phyloP scores from a whole-genome alignment of 164 flowering plant species.

The Warburgia ugandensis region DNA sequence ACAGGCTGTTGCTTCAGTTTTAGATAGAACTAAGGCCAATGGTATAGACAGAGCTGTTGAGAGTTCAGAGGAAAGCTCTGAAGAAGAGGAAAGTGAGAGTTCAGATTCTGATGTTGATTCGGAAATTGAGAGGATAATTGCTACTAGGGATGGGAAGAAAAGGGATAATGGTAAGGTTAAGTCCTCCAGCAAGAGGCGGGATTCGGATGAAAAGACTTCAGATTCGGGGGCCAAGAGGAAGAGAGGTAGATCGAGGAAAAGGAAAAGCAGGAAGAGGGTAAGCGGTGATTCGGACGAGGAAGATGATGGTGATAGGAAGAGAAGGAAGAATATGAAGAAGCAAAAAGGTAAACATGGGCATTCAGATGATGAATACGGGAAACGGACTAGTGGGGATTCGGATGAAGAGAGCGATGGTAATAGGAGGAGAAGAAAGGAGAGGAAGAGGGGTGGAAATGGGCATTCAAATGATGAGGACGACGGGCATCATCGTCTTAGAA shows the following conservation, averaged over 20 bases:
- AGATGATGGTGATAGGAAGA: not conserved
- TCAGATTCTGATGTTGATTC: constrained; percentile 83
- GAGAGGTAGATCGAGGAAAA: constrained; percentile 10
- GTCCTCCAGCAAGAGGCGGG: constrained; percentile 13
- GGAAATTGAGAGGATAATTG: constrained; percentile 80
- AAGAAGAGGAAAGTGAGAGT: constrained; percentile 56
- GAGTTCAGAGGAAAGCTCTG: constrained; percentile 27
- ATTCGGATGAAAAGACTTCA: constrained; percentile 26
- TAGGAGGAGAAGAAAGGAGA: not conserved
- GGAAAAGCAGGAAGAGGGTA: constrained; percentile 38
- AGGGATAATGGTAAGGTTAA: constrained; percentile 19
- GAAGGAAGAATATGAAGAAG: too few relatives aligned
- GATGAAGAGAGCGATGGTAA: too few relatives aligned
- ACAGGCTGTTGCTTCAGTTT: too few relatives aligned
- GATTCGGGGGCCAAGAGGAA: constrained; percentile 12
- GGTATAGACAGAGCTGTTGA: constrained; percentile 11
- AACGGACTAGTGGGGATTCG: too few relatives aligned
- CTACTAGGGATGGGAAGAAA: constrained; percentile 52
- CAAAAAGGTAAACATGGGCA: too few relatives aligned
- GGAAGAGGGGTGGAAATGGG: not conserved
- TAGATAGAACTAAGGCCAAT: constrained; percentile 53
- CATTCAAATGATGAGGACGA: constrained; percentile 1
- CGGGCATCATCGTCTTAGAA: not conserved
- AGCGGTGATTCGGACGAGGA: constrained; percentile 8
- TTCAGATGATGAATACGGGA: too few relatives aligned